Percentiles rank a stretch among this genome's conserved stretches.
These are phyloP conservation scores for Allomyces macrogynus DNA, from an alignment of 192 early-diverging fungal genomes.

Conservation along the genomic window DNA sequence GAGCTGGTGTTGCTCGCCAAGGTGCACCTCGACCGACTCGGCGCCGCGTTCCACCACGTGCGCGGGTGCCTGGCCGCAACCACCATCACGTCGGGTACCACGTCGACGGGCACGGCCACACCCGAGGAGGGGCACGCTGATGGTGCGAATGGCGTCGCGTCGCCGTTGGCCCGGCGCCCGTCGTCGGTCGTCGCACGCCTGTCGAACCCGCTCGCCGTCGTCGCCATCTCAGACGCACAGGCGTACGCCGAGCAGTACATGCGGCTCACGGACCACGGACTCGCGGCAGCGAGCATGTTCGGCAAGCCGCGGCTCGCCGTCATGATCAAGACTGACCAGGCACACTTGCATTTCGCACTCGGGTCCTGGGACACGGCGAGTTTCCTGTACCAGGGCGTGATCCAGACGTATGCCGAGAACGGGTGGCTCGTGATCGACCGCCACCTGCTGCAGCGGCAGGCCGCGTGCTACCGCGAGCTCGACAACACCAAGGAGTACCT, in stretches of 20 bases:
- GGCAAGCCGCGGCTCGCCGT: neutral
- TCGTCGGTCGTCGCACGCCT: neutral
- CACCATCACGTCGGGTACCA: too few species aligned
- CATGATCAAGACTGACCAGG: neutral
- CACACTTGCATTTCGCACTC: neutral
- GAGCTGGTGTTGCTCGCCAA: neutral
- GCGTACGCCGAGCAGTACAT: neutral
- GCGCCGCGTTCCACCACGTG: neutral
- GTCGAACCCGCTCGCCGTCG: neutral
- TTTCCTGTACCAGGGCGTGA: neutral
- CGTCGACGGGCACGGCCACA: neutral
- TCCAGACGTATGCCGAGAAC: neutral
- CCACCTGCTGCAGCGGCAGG: neutral
- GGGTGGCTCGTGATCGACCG: neutral
- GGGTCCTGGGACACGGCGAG: neutral
- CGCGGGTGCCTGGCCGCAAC: neutral
- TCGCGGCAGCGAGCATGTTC: neutral
- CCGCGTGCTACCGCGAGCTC: neutral
- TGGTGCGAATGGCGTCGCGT: too few species aligned
- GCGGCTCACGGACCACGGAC: neutral
- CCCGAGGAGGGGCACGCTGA: neutral
- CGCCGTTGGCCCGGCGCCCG: neutral
- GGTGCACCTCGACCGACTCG: neutral
- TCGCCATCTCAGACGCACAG: neutral
- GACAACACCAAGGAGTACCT: neutral